Base-by-base conservation (phyloP, 345 rosid genomes). In the Citrus sp. region DNA sequence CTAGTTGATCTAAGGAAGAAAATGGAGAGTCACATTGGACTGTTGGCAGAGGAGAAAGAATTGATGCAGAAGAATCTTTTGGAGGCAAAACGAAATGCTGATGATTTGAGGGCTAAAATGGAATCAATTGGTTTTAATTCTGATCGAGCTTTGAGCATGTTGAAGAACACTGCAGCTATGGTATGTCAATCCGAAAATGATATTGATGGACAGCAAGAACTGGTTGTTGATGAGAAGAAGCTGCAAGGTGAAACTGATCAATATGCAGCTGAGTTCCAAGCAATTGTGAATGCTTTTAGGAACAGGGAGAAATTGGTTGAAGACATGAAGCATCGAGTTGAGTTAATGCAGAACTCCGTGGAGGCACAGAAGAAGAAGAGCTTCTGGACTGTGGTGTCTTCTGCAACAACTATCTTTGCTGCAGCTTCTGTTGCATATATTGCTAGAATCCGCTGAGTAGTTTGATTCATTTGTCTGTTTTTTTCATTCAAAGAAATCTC, bases 361-460 rank as follows among this genome's bases (percentile, higher is more conserved):
- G 83, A 85, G 79, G 93, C 89, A 7, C 80, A 87, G 5, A 92
- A 86, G 87, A 87, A 86, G 82, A 92, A 84, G 80, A 81, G 75
- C 68, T 81, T 94, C 27, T 89, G 93, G 94, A 87, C 93, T 40
- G 7, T 85, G 66, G 80, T 96, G 28, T 88, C 97, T 13, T 90
- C 97, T 0, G 90, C 90, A 22, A 81, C 95, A 56, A 89, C 95
- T 4, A 14, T 96, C 76, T 54, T 91, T 46, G 91, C 92, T 54
- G 97, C 95, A 16, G 88, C 80, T 13, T 85, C 88, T 16, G 63
- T 94, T 79, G 95, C 93, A 5, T 90, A 88, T 82, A 86, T 82
- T 56, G 87, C 90, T 35, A 86, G 83, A 77, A 69, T 73, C 56
- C 95, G 88, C 18, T 91, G 82, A 89, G 67, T 25, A 58, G 55